Conservation (phyloP, 306 rosid species). For the Rubus parviflorus region DNA sequence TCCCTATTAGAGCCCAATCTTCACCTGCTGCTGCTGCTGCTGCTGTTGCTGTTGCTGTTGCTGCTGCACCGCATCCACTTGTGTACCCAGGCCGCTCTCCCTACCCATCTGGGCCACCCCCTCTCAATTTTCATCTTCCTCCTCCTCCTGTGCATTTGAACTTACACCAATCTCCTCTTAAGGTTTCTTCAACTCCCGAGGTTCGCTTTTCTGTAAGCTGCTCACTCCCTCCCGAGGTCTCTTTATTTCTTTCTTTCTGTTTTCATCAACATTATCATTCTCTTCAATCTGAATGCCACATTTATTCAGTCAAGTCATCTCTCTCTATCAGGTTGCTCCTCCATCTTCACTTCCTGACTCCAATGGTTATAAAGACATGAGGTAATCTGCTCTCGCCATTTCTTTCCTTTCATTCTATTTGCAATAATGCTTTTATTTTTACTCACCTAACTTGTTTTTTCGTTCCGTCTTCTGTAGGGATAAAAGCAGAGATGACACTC, state of each 20-base stretch:
- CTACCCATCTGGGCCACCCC: slow-evolving; percentile 29
- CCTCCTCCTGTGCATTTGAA: slow-evolving; percentile 19
- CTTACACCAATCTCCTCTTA: slow-evolving; percentile 25
- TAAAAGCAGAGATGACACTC: slow-evolving; percentile 54
- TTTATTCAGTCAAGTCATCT: background rate
- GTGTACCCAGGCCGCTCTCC: background rate
- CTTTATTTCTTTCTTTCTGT: no score
- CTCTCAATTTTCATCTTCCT: slow-evolving; percentile 29
- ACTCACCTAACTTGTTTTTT: slow-evolving; percentile 15
- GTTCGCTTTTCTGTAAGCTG: slow-evolving; percentile 26
- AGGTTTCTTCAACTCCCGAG: slow-evolving; percentile 45
- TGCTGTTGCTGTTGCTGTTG: background rate
- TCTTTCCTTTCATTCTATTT: background rate
- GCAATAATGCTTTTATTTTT: background rate
- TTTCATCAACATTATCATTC: background rate
- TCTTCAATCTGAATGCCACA: background rate
- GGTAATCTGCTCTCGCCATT: slow-evolving; percentile 36
- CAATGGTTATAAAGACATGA: slow-evolving; percentile 59
- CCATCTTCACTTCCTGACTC: slow-evolving; percentile 46
- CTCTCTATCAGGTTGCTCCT: slow-evolving; percentile 47
- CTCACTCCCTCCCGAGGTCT: no score
- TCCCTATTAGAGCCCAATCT: slow-evolving; percentile 15
- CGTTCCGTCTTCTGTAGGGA: slow-evolving; percentile 45
- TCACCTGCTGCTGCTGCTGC: background rate
- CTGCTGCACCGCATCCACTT: background rate